Conservation (phyloP, 2,329 filamentous ascomycete species). For the Ceratocystis variospora region DNA sequence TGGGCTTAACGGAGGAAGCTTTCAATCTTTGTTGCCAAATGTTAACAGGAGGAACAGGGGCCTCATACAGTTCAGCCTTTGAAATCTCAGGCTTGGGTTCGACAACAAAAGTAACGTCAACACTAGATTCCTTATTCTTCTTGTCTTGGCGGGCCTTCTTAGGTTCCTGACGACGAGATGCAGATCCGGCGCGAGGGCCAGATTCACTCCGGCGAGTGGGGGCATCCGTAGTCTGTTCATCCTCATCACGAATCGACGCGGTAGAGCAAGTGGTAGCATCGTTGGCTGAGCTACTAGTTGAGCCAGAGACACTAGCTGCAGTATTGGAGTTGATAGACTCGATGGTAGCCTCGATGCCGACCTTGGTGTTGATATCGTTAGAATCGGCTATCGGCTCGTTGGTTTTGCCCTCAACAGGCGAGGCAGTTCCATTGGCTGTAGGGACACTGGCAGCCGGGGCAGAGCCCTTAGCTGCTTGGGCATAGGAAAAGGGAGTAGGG, state of each 20-base stretch:
- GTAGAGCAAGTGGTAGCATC: slow-evolving; percentile 24
- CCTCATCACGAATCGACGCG: slow-evolving; percentile 31
- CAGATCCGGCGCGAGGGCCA: slow-evolving; percentile 8
- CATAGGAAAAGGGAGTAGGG: slow-evolving; percentile 69
- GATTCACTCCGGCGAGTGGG: slow-evolving; percentile 31
- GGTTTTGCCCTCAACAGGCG: background rate
- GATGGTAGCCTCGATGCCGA: background rate
- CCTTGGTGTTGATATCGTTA: slow-evolving; percentile 14
- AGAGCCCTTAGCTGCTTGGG: slow-evolving; percentile 71
- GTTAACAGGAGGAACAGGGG: slow-evolving; percentile 72
- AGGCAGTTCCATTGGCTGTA: slow-evolving; percentile 5
- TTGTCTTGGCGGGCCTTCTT: slow-evolving; percentile 44
- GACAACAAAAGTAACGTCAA: slow-evolving; percentile 21
- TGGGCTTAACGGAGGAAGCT: slow-evolving; percentile 36
- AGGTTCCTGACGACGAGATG: slow-evolving; percentile 23
- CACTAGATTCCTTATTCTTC: slow-evolving; percentile 35
- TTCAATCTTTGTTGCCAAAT: slow-evolving; percentile 73
- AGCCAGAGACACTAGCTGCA: slow-evolving; percentile 19
- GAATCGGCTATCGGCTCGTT: slow-evolving; percentile 14
- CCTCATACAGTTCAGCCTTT: slow-evolving; percentile 59
- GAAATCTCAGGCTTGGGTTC: slow-evolving; percentile 41
- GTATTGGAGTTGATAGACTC: slow-evolving; percentile 12
- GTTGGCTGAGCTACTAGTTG: slow-evolving; percentile 20
- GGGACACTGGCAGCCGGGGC: slow-evolving; percentile 8
- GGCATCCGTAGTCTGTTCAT: slow-evolving; percentile 29